phyloP scores from a whole-genome alignment of 2,329 filamentous ascomycete species.

The Fusarium camptoceras region DNA sequence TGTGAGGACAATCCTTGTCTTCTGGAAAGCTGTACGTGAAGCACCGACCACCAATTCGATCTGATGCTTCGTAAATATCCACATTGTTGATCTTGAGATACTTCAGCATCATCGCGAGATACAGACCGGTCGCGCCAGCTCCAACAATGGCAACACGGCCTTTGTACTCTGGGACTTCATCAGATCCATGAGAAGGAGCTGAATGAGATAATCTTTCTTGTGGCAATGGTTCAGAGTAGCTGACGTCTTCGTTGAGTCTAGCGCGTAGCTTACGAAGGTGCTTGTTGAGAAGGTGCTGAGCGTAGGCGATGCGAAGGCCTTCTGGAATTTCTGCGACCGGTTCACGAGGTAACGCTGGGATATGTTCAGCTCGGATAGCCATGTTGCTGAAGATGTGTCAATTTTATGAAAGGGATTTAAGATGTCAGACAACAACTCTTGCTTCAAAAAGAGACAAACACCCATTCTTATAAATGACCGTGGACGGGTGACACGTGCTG shows the following conservation, averaged over 20 bases:
- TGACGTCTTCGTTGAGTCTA: background rate
- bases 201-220: background rate
- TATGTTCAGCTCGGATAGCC: constrained; percentile 12
- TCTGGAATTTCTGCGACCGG: background rate
- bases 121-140: constrained; percentile 24
- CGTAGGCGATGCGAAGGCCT: constrained; percentile 8
- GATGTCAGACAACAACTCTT: too few relatives aligned
- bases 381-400: background rate
- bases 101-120: constrained; percentile 35
- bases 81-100: constrained; percentile 16
- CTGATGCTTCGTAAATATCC: constrained; percentile 29
- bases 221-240: background rate
- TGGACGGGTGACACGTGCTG: background rate
- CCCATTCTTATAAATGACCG: background rate
- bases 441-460: too few relatives aligned
- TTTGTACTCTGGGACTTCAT: background rate
- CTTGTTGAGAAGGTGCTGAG: background rate
- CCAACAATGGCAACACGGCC: constrained; percentile 29
- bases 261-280: background rate
- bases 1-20: constrained; percentile 8
- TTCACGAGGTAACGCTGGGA: background rate
- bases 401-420: too few relatives aligned
- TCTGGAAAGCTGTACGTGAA: constrained; percentile 16
- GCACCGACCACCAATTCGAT: constrained; percentile 13
- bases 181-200: background rate